Evolutionary conservation across 2,329 filamentous ascomycete species (phyloP).

Genomic region (Westerdykella ornata): DNA sequence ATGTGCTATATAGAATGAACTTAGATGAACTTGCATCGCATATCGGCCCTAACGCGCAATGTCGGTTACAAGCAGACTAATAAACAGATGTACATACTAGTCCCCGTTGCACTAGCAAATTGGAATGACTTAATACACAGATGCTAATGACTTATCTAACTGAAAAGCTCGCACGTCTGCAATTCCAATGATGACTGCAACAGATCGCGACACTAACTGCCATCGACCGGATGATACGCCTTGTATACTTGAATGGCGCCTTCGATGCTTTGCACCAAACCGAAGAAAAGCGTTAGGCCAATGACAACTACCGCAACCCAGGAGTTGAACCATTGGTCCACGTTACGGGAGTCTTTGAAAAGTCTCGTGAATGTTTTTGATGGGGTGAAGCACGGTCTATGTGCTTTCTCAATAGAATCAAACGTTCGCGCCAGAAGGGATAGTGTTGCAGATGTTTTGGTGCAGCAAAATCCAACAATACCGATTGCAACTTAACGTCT

Average conservation of each 20-base stretch:
- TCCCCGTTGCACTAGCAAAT: no score
- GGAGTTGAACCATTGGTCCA: conserved; percentile 44
- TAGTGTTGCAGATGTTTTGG: conserved; percentile 29
- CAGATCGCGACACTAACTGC: no score
- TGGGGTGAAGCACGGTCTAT: conserved; percentile 33
- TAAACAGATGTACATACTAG: no score
- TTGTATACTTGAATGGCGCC: conserved; percentile 38
- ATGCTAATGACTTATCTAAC: no score
- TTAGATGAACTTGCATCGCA: no score
- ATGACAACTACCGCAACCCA: conserved; percentile 41
- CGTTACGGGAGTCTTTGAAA: conserved; percentile 33
- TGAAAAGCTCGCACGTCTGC: no score
- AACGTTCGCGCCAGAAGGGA: conserved; percentile 40
- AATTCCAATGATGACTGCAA: no score
- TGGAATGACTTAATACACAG: no score
- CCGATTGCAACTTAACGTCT: conserved; percentile 17
- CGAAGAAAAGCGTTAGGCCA: conserved; percentile 36
- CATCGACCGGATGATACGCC: conserved; percentile 11
- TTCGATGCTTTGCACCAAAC: conserved; percentile 40
- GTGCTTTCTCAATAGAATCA: conserved; percentile 41
- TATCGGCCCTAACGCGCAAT: no score
- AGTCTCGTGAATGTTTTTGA: conserved; percentile 39
- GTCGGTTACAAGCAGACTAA: no score
- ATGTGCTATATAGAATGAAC: no score
- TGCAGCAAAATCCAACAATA: conserved; percentile 24